A percentile compares a stretch with the other conserved stretches of the same genome.
phyloP scores from a whole-genome alignment of 1,139 yeast genomes.

The Debaryomyces subglobosus region DNA sequence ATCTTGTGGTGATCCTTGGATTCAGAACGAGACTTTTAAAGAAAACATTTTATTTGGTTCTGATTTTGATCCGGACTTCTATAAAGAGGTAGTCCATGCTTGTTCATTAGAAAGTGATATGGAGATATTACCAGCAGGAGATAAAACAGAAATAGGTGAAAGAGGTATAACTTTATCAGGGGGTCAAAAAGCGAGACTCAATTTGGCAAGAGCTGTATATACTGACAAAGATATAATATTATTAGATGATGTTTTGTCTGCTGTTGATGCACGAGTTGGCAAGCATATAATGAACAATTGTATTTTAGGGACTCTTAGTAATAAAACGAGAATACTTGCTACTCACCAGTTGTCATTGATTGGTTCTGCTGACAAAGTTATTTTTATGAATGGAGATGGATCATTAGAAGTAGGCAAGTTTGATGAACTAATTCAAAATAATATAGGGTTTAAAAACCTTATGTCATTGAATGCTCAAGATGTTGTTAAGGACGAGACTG shows the following conservation, averaged over 20 bases:
- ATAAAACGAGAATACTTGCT: conserved; percentile 74
- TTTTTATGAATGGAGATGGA: conserved; percentile 51
- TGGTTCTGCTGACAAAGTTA: conserved; percentile 48
- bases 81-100: conserved; percentile 57
- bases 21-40: conserved; percentile 77
- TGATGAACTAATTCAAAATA: conserved; percentile 47
- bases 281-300: conserved; percentile 69
- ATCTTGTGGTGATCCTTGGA: conserved; percentile 70
- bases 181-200: conserved; percentile 89
- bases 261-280: conserved; percentile 92
- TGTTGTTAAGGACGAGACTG: conserved; percentile 27
- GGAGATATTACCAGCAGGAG: conserved; percentile 77
- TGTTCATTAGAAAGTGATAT: conserved; percentile 75
- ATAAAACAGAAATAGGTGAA: conserved; percentile 86
- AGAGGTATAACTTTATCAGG: conserved; percentile 91
- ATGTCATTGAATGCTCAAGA: conserved; percentile 21
- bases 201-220: conserved; percentile 84
- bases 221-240: conserved; percentile 64
- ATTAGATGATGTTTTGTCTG: conserved; percentile 85
- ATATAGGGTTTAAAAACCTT: conserved; percentile 25
- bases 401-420: conserved; percentile 58
- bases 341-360: conserved; percentile 56
- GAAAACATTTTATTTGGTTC: conserved; percentile 77
- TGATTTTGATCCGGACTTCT: conserved; percentile 55
- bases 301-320: conserved; percentile 34